Evolutionary conservation across 1,284 basidiomycete genomes (phyloP), one percentile per base, ranked within the genome.

Genomic region (Irpex lacteus): DNA sequence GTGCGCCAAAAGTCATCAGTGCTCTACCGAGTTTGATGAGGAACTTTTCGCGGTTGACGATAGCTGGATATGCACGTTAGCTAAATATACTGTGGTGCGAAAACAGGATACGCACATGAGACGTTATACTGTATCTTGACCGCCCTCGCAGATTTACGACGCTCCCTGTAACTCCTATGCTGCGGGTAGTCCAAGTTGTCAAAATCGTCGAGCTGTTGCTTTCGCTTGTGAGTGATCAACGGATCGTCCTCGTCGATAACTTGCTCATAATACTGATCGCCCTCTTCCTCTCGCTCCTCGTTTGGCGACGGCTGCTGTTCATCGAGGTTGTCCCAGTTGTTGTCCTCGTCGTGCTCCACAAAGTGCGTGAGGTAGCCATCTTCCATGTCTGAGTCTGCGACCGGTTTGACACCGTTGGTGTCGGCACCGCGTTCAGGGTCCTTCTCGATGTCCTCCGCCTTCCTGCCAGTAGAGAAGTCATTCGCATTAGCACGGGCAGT

Each of bases 81-180:
- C 67, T 52, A n/a, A 63, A n/a, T 52, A n/a, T 34, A 13, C 38
- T 18, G 52, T 13, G 53, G 26, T 13, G 7, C 50, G 6, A 50
- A 59, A 63, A 61, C 56, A 60, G 59, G 59, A 34, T 49, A 76
- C 81, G 71, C 70, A 90, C 89, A 86, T 38, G 85, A 82, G 59
- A 90, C 79, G 69, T 91, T 90, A 72, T 87, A 90, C 69, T 90
- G 86, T 64, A 91, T 91, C 66, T 79, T 84, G 63, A 86, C 81
- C 34, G 82, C 81, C 71, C 83, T 82, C 9, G 83, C 78, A 67
- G 88, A 82, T 72, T 90, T 90, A 65, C 87, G 78, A 36, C 88
- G 84, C 53, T 82, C 75, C 66, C 81, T 82, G 72, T 90, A 90
- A 68, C 84, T 83, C 87, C 82, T 81, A 49, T 89, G 75, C 53